Evolutionary conservation across 2,329 filamentous ascomycete species (phyloP).

Genomic region (Curvularia sp.): DNA sequence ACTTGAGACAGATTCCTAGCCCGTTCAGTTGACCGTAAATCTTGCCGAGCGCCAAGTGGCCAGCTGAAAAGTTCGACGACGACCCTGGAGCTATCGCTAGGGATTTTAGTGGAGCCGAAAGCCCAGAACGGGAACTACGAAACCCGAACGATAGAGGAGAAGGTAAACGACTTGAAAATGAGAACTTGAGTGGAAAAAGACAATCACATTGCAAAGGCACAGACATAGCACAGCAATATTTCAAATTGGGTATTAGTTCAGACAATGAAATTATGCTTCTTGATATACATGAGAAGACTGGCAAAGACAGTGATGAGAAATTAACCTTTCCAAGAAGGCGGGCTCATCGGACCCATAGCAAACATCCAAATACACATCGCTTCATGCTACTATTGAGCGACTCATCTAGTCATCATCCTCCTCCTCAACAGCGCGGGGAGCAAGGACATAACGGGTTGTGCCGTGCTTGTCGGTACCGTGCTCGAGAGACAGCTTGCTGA

Average conservation of each 20-base stretch:
- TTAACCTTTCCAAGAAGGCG: slow-evolving; percentile 34
- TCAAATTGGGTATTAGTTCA: slow-evolving; percentile 27
- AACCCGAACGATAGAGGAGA: neutral
- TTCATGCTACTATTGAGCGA: slow-evolving; percentile 28
- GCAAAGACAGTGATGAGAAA: slow-evolving; percentile 38
- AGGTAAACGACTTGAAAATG: too few species aligned
- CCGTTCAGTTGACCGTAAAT: neutral
- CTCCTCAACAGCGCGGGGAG: slow-evolving; percentile 56
- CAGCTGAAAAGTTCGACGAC: neutral
- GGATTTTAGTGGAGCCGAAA: neutral
- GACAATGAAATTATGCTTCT: slow-evolving; percentile 40
- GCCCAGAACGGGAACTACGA: neutral
- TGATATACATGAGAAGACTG: slow-evolving; percentile 42
- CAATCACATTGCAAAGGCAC: neutral
- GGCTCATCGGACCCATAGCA: slow-evolving; percentile 36
- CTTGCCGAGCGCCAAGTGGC: neutral
- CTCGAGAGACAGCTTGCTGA: slow-evolving; percentile 69
- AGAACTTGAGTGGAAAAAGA: neutral
- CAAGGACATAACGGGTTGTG: slow-evolving; percentile 54
- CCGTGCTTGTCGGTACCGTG: slow-evolving; percentile 62
- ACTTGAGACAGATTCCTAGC: neutral
- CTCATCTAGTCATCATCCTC: slow-evolving; percentile 55
- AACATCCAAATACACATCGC: slow-evolving; percentile 38
- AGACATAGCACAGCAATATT: slow-evolving; percentile 2
- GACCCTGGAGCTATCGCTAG: neutral